Evolutionary conservation across 352 stramenopile species (phyloP).

Genomic region (Phytopythium litorale): DNA sequence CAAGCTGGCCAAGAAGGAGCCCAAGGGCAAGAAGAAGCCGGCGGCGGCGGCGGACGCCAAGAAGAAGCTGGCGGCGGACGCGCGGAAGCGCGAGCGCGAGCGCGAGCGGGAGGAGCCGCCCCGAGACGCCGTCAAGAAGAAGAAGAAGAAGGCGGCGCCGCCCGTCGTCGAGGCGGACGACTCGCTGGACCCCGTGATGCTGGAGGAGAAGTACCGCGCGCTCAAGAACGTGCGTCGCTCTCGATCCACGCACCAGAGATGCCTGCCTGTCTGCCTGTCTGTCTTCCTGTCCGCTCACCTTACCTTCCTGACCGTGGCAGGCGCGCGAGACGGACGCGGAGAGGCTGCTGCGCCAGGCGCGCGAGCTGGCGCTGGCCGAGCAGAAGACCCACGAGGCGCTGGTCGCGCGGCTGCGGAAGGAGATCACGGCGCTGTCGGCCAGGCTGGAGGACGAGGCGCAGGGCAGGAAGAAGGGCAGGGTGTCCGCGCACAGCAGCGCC

Average conservation of each 20-base stretch:
- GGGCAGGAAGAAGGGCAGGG: conserved; percentile 27
- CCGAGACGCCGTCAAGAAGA: conserved; percentile 4
- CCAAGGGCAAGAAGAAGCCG: conserved; percentile 3
- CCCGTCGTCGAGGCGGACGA: conserved; percentile 14
- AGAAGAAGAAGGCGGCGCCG: conserved; percentile 5
- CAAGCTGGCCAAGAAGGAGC: conserved; percentile 14
- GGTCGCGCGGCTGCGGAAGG: conserved; percentile 62
- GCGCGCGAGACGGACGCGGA: conserved; percentile 65
- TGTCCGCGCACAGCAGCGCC: conserved; percentile 31
- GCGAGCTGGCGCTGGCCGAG: conserved; percentile 50
- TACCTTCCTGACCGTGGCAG: conserved; percentile 7
- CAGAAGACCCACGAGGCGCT: conserved; percentile 73
- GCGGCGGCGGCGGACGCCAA: not conserved
- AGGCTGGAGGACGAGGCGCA: conserved; percentile 42
- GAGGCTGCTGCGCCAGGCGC: conserved; percentile 57
- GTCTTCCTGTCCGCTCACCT: too few relatives aligned
- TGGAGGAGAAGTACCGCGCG: conserved; percentile 44
- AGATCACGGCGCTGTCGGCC: conserved; percentile 54
- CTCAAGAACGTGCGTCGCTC: conserved; percentile 8
- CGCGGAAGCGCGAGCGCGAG: conserved; percentile 16
- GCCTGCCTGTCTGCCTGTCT: too few relatives aligned
- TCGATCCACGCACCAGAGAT: too few relatives aligned
- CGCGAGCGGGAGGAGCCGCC: conserved; percentile 20
- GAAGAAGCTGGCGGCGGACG: conserved; percentile 5
- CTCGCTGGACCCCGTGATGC: conserved; percentile 5